A percentile compares a stretch with the other conserved stretches of the same genome.
Conservation (phyloP, 345 rosid genomes). For the Toxicodendron radicans region DNA sequence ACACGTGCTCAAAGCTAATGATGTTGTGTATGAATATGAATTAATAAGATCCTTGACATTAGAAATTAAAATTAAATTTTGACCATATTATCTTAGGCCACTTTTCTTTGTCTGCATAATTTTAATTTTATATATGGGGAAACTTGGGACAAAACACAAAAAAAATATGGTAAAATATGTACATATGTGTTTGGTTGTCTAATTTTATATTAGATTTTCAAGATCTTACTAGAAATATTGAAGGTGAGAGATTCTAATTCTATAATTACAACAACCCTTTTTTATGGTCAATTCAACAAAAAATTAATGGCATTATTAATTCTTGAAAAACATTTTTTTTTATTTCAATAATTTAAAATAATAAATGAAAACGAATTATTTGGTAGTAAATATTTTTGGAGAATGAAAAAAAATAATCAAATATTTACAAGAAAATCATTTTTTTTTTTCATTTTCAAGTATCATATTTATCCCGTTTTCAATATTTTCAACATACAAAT, state of each 20-base stretch:
- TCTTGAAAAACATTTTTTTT: too few species aligned
- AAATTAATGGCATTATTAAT: background rate
- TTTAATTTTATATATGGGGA: background rate
- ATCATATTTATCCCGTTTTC: too few species aligned
- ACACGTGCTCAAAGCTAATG: constrained; percentile 49
- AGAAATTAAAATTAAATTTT: constrained; percentile 2
- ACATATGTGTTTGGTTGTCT: background rate
- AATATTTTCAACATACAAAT: too few species aligned
- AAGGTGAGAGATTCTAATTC: background rate
- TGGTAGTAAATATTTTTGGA: too few species aligned
- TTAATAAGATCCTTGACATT: constrained; percentile 27
- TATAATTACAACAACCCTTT: background rate
- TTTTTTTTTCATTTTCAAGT: too few species aligned
- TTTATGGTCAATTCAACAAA: too few species aligned
- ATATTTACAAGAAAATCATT: too few species aligned
- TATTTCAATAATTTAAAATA: too few species aligned
- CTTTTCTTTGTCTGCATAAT: background rate
- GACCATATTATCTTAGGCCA: background rate
- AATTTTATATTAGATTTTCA: background rate
- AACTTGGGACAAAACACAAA: background rate
- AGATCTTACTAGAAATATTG: background rate
- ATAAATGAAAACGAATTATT: too few species aligned
- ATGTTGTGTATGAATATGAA: constrained; percentile 24
- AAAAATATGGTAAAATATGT: background rate
- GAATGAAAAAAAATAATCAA: too few species aligned